Percentiles rank a stretch among this genome's conserved stretches.
Evolutionary conservation across 2,329 filamentous ascomycete genomes (phyloP).

Genomic region (Metarhizium brunneum): DNA sequence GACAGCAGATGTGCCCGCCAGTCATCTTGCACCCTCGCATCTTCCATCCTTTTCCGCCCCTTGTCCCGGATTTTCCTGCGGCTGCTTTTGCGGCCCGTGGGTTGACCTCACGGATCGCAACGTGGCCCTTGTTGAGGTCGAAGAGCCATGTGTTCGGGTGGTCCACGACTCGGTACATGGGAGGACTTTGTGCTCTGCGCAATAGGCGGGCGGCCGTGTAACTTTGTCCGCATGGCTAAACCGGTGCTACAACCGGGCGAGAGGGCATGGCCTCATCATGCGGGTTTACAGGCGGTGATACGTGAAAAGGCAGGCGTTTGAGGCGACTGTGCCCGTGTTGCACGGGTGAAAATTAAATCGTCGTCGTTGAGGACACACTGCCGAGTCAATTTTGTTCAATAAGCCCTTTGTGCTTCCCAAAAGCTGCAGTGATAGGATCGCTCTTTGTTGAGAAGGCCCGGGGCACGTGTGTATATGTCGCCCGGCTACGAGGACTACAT

Average conservation of each 20-base stretch:
- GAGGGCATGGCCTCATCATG: neutral
- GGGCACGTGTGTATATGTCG: too few relatives aligned
- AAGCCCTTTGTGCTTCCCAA: too few relatives aligned
- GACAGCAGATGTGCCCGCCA: neutral
- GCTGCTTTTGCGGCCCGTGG: neutral
- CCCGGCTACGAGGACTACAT: too few relatives aligned
- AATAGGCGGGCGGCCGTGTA: neutral
- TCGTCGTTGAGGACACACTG: too few relatives aligned
- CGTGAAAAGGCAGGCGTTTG: neutral
- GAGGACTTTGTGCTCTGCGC: neutral
- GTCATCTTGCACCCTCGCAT: neutral
- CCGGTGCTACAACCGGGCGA: neutral
- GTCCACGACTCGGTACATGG: neutral
- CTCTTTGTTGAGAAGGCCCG: too few relatives aligned
- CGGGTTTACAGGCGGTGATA: neutral
- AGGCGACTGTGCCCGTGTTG: neutral
- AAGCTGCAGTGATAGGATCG: too few relatives aligned
- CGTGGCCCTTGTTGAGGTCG: too few relatives aligned
- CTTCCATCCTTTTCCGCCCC: neutral
- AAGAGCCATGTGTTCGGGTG: neutral
- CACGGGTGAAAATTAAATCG: neutral
- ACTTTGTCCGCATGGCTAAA: neutral
- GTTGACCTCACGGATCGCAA: neutral
- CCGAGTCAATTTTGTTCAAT: too few relatives aligned
- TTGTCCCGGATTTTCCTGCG: neutral